Evolutionary conservation across 345 rosid genomes (phyloP), one percentile per base, ranked within the genome.

Genomic region (Adansonia digitata): DNA sequence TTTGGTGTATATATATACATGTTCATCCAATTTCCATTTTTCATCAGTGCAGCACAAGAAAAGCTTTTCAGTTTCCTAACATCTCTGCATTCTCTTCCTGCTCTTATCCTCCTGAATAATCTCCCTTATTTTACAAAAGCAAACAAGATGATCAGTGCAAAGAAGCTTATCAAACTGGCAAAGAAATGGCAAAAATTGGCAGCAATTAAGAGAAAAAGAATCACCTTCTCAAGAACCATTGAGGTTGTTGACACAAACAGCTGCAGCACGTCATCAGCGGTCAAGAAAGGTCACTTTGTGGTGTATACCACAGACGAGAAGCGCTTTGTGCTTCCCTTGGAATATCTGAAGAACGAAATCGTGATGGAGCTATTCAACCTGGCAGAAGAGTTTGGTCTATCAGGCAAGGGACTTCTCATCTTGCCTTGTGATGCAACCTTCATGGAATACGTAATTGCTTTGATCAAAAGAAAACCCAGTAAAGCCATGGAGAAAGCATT

Each of bases 131-230:
- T 35, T 7, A 34, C 5, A 18, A 35, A 63, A 63, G 48, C 17
- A 63, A 69, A 46, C 75, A 72, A 72, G 17, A 75, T 80, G 83
- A 75, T 77, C 64, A 74, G 59, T 53, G 48, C 81, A 20, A 82
- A 75, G 81, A 81, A 73, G 73, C 82, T 85, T 27, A 49, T 65
- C 40, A 67, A 65, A 49, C 39, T 77, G 69, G 80, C 84, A 45
- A 85, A 81, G 79, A 85, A 81, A 77, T 76, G 86, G 87, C 74
- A 71, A 71, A 82, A 68, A 24, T 24, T 67, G 8, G 79, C 82
- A 43, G 77, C 73, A 20, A 31, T 77, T 34, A 73, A 51, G 57
- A 56, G 71, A 71, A 77, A 71, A 72, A 84, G 78, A 15, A 48
- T 48, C 52, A 48, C 52, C 13, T 48, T 14, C 52, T 40, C 45